These are phyloP conservation scores for Calonectria henricotiae DNA, from an alignment of 2,329 filamentous ascomycete genomes.

Conservation along the genomic window DNA sequence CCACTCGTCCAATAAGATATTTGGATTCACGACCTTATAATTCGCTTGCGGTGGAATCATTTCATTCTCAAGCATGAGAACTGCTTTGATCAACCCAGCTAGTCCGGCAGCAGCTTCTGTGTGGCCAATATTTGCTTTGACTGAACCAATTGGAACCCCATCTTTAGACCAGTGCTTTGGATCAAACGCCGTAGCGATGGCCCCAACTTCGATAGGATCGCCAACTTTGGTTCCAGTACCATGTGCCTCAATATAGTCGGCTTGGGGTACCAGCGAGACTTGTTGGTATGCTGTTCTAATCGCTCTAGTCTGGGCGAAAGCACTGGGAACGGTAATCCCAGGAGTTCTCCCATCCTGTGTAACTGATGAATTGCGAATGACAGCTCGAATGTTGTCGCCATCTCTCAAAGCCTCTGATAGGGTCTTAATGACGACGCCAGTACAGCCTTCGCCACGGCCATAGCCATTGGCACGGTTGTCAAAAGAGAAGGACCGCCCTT, in stretches of 20 bases:
- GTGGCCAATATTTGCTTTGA: conserved; percentile 10
- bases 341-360: conserved; percentile 7
- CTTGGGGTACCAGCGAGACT: neutral
- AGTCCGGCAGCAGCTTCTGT: conserved; percentile 2
- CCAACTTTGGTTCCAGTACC: conserved; percentile 11
- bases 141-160: neutral
- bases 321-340: neutral
- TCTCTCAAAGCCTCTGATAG: conserved; percentile 3
- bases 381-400: conserved; percentile 13
- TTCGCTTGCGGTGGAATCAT: conserved; percentile 12
- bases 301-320: neutral
- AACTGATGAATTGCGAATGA: neutral
- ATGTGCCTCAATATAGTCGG: conserved; percentile 8
- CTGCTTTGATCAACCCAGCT: neutral
- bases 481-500: neutral
- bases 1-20: neutral
- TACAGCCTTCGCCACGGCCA: conserved; percentile 1
- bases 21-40: neutral
- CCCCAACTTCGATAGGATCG: neutral
- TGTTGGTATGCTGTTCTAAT: neutral
- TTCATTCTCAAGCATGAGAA: conserved; percentile 10
- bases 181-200: neutral
- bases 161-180: neutral
- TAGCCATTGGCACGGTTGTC: neutral
- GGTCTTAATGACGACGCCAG: neutral